Evolutionary conservation across 306 rosid species (phyloP), one percentile per base, ranked within the genome.

Genomic region (Vicia sativa): DNA sequence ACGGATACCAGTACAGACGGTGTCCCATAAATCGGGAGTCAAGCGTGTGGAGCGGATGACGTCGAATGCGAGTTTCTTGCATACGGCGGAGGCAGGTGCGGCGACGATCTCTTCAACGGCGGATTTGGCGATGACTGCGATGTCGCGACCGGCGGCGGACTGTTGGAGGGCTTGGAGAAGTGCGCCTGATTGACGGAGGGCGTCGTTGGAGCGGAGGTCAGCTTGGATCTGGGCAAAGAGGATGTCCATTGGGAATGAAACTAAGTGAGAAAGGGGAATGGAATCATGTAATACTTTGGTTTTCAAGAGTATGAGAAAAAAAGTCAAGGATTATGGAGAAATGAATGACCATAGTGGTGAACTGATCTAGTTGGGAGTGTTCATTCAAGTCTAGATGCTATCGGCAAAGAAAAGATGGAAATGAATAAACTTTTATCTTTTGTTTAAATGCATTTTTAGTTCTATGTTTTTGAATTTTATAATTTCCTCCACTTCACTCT

Each of bases 141-240:
- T 89, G 75, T 93, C 99, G 11, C 95, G 91, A 16, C 99, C 99
- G 31, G 96, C 99, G 18, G 99, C 99, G 11, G 97, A 90, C 11
- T 93, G 99, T 80, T 93, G 99, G n/a, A 93, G 99, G 4, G 99
- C 95, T 57, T 82, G 99, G 44, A 93, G 90, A 38, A 93, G 96
- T 42, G 99, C 99, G 11, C 99, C 83, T 29, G 95, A 86, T 71
- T 93, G 99, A 50, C 99, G 97, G 59, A 93, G 97, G 1, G 99
- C 97, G 46, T 90, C 99, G 76, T 85, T 90, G 80, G 99, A 88
- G 37, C 96, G 99, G 77, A 90, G 96, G 82, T 93, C 97, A 3
- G 99, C 95, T 69, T 93, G 99, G 92, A 93, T 90, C 96, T 90
- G 97, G 29, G 99, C 97, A 72, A 87, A 93, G 67, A 93, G 96